Conservation (phyloP, 2,329 filamentous ascomycete genomes). For the Calonectria hawksworthii region DNA sequence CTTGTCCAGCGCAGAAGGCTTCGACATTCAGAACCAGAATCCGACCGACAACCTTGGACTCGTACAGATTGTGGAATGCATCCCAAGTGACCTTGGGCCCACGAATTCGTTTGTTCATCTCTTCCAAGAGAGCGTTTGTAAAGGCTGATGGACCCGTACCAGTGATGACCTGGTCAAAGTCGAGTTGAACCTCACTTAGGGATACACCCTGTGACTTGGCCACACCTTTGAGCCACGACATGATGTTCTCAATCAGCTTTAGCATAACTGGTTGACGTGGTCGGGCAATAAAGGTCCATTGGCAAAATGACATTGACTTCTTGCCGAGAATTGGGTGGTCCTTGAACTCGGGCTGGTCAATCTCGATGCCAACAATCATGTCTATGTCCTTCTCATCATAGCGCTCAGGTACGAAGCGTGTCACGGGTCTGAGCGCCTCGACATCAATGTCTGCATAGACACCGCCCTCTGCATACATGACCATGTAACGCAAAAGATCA, state of each 20-base stretch:
- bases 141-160: constrained; percentile 82
- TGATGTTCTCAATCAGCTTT: constrained; percentile 76
- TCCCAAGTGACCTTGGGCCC: constrained; percentile 69
- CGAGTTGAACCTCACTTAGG: constrained; percentile 73
- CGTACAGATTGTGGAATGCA: constrained; percentile 74
- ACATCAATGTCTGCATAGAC: constrained; percentile 73
- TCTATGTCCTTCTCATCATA: constrained; percentile 76
- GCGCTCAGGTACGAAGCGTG: constrained; percentile 61
- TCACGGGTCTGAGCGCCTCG: constrained; percentile 51
- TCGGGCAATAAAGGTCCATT: constrained; percentile 82
- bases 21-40: constrained; percentile 79
- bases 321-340: constrained; percentile 75
- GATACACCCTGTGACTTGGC: constrained; percentile 70
- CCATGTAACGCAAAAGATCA: constrained; percentile 77
- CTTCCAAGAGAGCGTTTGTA: constrained; percentile 73
- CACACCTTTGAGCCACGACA: constrained; percentile 74
- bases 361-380: constrained; percentile 79
- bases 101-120: constrained; percentile 67
- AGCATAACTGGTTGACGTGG: constrained; percentile 78
- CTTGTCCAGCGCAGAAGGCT: constrained; percentile 80
- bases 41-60: constrained; percentile 75
- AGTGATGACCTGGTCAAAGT: constrained; percentile 80
- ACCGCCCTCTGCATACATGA: constrained; percentile 81
- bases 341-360: constrained; percentile 76
- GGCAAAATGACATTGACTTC: constrained; percentile 80